phyloP scores from a whole-genome alignment of 305 asterid species.

The Plantago coronopus region DNA sequence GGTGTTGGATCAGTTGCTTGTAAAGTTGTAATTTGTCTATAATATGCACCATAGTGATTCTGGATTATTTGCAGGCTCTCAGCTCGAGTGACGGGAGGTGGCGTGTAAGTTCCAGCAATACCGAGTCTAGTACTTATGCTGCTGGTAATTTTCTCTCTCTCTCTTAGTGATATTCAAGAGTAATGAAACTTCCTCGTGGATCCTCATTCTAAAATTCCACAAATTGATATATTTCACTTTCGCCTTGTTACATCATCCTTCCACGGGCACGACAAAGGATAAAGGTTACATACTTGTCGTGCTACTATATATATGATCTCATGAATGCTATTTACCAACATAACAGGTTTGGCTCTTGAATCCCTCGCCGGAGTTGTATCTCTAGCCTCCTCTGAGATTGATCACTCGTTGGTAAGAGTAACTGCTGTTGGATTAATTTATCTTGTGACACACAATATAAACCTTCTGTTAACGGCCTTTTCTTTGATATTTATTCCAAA shows the following conservation, averaged over 20 bases:
- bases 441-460: not conserved
- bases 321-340: slow-evolving; percentile 19
- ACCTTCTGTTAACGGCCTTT: no score
- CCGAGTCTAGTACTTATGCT: slow-evolving; percentile 80
- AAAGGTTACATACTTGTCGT: not conserved
- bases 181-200: not conserved
- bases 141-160: slow-evolving; percentile 59
- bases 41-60: slow-evolving; percentile 20
- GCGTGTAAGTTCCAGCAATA: slow-evolving; percentile 79
- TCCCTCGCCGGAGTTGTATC: slow-evolving; percentile 82
- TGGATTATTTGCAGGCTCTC: slow-evolving; percentile 58
- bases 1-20: slow-evolving; percentile 11
- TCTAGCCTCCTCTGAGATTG: slow-evolving; percentile 68
- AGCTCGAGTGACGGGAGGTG: slow-evolving; percentile 99
- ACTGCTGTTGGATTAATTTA: slow-evolving; percentile 8
- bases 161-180: not conserved
- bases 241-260: slow-evolving; percentile 10
- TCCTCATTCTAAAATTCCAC: not conserved
- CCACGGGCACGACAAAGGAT: not conserved
- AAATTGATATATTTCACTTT: not conserved
- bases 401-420: slow-evolving; percentile 63
- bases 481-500: no score
- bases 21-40: slow-evolving; percentile 20
- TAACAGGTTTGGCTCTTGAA: slow-evolving; percentile 81
- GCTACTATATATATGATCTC: slow-evolving; percentile 4